Conservation (phyloP, 75 land plant species). For the Pinus albicaulis region DNA sequence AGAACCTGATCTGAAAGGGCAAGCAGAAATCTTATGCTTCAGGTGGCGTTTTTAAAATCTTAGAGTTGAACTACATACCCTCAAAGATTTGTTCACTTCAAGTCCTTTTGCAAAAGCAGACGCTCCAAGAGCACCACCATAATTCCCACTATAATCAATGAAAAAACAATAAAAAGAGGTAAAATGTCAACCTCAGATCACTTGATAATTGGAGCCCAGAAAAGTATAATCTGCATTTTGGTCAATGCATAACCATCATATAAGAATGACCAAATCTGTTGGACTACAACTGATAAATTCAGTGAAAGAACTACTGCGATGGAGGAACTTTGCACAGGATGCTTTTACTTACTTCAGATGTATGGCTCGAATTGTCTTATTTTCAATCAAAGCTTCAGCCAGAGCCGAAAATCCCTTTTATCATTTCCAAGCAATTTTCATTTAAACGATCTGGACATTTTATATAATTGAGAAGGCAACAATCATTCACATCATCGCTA, state of each 20-base stretch:
- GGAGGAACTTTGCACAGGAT: background rate
- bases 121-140: slow-evolving; percentile 98
- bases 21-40: background rate
- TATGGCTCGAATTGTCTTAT: slow-evolving; percentile 55
- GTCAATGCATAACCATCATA: background rate
- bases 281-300: background rate
- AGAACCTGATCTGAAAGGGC: background rate
- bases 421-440: slow-evolving; percentile 17
- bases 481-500: background rate
- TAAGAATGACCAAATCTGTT: background rate
- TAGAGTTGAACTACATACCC: slow-evolving; percentile 42
- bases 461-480: background rate
- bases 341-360: slow-evolving; percentile 75
- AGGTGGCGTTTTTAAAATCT: background rate
- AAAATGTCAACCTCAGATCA: background rate
- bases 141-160: slow-evolving; percentile 74
- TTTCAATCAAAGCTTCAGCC: slow-evolving; percentile 82
- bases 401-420: slow-evolving; percentile 91
- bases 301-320: background rate
- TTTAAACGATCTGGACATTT: background rate
- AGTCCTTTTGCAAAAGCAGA: slow-evolving; percentile 93
- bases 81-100: slow-evolving; percentile 76
- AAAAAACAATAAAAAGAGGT: background rate
- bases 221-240: background rate
- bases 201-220: background rate